Evolutionary conservation across 805 yeast species (phyloP).

Genomic region (Teunomyces pallodes): DNA sequence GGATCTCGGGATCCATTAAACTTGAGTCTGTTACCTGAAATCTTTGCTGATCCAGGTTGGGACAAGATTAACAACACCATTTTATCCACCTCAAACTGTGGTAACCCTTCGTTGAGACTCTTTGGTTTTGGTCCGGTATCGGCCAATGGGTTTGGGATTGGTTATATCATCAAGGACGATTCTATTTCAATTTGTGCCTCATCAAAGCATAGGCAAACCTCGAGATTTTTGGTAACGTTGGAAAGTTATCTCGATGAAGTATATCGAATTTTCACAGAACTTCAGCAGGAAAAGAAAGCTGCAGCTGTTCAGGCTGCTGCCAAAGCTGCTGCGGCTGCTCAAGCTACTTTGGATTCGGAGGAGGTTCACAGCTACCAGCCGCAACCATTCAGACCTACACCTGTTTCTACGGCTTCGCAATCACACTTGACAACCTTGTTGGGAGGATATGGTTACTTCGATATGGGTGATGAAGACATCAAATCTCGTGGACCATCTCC

Average conservation of each 20-base stretch:
- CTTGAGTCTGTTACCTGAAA: slow-evolving; percentile 53
- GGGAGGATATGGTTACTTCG: slow-evolving; percentile 63
- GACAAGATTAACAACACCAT: slow-evolving; percentile 76
- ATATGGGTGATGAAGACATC: slow-evolving; percentile 51
- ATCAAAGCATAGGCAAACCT: slow-evolving; percentile 60
- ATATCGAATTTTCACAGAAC: slow-evolving; percentile 30
- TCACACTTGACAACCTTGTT: slow-evolving; percentile 24
- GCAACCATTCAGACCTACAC: background rate
- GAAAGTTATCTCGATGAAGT: slow-evolving; percentile 50
- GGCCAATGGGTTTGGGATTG: slow-evolving; percentile 58
- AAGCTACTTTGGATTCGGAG: too few species aligned
- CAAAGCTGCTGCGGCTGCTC: background rate
- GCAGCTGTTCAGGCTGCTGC: slow-evolving; percentile 1
- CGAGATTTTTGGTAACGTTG: slow-evolving; percentile 52
- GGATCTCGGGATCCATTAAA: slow-evolving; percentile 18
- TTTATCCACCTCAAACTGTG: slow-evolving; percentile 63
- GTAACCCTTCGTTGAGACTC: slow-evolving; percentile 55
- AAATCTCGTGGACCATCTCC: slow-evolving; percentile 59
- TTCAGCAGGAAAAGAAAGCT: slow-evolving; percentile 10
- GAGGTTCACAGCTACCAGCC: background rate
- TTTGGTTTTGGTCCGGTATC: slow-evolving; percentile 63
- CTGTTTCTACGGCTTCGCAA: slow-evolving; percentile 1
- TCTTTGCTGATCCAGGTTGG: slow-evolving; percentile 89
- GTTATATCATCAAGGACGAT: slow-evolving; percentile 53
- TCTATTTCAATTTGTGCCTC: slow-evolving; percentile 52